Evolutionary conservation across 1,284 basidiomycete species (phyloP).

Genomic region (Cryptococcus sp.): DNA sequence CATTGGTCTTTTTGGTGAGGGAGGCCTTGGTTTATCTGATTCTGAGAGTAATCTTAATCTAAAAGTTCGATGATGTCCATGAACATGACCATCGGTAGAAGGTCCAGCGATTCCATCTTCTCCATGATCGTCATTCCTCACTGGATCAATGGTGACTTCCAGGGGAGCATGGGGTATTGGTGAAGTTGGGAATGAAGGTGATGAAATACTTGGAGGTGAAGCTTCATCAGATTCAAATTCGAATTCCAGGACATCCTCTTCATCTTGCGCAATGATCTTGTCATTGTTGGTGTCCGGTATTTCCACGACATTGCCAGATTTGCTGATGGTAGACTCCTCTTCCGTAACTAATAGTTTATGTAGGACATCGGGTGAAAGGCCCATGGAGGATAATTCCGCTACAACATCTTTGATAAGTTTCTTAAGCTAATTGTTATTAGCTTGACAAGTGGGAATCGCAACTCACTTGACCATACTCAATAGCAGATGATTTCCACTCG

Average conservation of each 20-base stretch:
- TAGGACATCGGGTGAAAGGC: constrained; percentile 62
- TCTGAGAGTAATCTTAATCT: constrained; percentile 16
- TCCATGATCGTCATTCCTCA: constrained; percentile 8
- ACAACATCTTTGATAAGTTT: constrained; percentile 86
- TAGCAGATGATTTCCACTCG: constrained; percentile 57
- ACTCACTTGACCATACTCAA: constrained; percentile 76
- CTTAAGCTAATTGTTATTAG: constrained; percentile 63
- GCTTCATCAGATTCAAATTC: constrained; percentile 39
- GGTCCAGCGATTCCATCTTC: not conserved
- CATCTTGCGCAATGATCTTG: not conserved
- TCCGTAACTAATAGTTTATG: constrained; percentile 51
- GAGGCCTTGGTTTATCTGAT: not conserved
- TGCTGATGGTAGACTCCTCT: not conserved
- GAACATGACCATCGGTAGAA: not conserved
- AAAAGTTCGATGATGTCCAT: constrained; percentile 26
- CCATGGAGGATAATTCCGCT: constrained; percentile 70
- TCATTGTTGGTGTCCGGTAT: not conserved
- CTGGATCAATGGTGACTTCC: constrained; percentile 27
- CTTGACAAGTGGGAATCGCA: not conserved
- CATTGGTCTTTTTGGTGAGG: constrained; percentile 16
- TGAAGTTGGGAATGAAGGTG: not conserved
- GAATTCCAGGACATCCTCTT: constrained; percentile 29
- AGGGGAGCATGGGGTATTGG: constrained; percentile 6
- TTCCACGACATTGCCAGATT: not conserved
- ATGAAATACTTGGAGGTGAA: constrained; percentile 10